These are phyloP conservation scores for Phytophthora tentaculata DNA, from an alignment of 352 stramenopile genomes.

Conservation along the genomic window DNA sequence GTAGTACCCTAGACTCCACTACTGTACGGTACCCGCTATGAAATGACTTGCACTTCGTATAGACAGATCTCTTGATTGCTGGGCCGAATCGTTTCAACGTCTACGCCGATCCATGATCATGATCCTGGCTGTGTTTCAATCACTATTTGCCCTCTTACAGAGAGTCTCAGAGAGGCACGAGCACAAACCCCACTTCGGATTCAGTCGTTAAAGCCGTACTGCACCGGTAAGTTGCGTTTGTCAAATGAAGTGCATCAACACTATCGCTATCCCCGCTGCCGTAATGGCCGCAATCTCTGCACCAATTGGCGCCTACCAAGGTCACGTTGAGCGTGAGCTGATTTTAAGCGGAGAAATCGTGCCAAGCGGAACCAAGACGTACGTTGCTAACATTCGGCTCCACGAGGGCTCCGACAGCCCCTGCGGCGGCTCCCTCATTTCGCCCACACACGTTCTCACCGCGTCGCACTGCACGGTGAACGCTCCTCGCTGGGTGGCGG, in stretches of 20 bases:
- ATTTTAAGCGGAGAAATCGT: slow-evolving; percentile 48
- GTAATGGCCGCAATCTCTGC: background rate
- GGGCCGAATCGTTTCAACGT: slow-evolving; percentile 1
- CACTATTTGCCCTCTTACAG: too few species aligned
- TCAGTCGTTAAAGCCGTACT: background rate
- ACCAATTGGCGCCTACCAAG: background rate
- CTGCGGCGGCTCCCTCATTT: slow-evolving; percentile 21
- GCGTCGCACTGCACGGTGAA: slow-evolving; percentile 10
- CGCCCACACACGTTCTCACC: slow-evolving; percentile 19
- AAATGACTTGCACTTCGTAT: background rate
- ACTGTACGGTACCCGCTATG: too few species aligned
- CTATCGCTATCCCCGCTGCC: background rate
- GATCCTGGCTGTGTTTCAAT: background rate
- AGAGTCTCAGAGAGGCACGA: too few species aligned
- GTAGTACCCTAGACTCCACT: too few species aligned
- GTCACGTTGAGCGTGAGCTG: slow-evolving; percentile 18
- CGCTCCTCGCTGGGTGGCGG: slow-evolving; percentile 8
- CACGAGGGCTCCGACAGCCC: slow-evolving; percentile 10
- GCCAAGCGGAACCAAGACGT: slow-evolving; percentile 41
- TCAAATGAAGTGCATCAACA: slow-evolving; percentile 4
- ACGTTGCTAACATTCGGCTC: slow-evolving; percentile 24
- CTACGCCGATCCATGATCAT: slow-evolving; percentile 1
- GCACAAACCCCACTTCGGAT: slow-evolving; percentile 23
- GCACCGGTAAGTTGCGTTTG: background rate
- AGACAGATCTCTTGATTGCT: slow-evolving; percentile 3